Base-by-base conservation (phyloP, 1,284 basidiomycete genomes). In the Malassezia furfur region DNA sequence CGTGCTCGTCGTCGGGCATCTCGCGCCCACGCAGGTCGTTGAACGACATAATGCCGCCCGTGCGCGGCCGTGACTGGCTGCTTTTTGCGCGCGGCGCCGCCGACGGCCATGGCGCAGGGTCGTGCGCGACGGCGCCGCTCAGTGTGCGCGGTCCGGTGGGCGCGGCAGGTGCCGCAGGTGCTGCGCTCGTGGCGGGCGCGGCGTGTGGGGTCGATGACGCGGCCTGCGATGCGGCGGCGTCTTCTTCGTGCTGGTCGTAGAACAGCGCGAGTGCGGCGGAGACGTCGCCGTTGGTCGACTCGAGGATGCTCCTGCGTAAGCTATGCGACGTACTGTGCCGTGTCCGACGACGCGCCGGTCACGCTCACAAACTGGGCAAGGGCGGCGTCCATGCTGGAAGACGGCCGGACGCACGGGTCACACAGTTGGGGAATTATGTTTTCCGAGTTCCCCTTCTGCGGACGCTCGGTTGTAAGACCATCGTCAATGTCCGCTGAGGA, bases 31-130 rank as follows among this genome's bases (percentile, higher is more conserved):
- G 61, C 11, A 77, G 54, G 52, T 76, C 72, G 39, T 74, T 52
- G 44, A 77, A 66, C 55, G 78, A 66, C 67, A 78, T 60, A 54
- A 76, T 61, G 56, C 77, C 69, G 28, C 65, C 65, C 3, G 19
- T 31, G 10, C 39, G 34, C 15, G 28, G 21, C 3, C 21, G 25
- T 2, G 43, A 11, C 32, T 38, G 41, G 9, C 10, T 19, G 12
- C 30, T 43, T 6, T 14, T 14, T 12, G 43, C 17, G 4, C n/a
- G 28, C 17, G 48, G 38, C 38, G 39, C 35, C 15, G 36, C 28
- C 6, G 41, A 43, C n/a, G 55, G 55, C 54, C 54, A 57, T 3
- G 54, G 48, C 1, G 25, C 31, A 11, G 30, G 9, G 12, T 44
- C 30, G 1, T 40, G 5, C 14, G 31, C 38, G 3, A 74, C 65